These are phyloP conservation scores for Podospora tetraspora DNA, from an alignment of 495 filamentous ascomycete genomes.

Conservation along the genomic window DNA sequence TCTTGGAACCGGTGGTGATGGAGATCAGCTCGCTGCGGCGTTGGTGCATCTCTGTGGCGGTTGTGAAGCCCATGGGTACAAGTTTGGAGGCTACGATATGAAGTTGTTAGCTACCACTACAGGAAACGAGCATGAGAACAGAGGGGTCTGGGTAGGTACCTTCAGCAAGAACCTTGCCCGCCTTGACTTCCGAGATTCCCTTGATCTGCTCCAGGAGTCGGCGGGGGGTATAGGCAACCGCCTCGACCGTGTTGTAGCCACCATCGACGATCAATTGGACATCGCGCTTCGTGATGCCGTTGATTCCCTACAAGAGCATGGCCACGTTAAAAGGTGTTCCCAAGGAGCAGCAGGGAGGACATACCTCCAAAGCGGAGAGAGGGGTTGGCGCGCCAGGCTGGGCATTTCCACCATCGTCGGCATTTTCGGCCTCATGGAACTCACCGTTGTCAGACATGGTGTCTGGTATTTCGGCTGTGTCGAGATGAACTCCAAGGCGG, in stretches of 20 bases:
- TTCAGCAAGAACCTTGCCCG: constrained; percentile 86
- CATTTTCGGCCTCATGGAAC: constrained; percentile 37
- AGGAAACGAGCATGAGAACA: not conserved
- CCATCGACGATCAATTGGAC: constrained; percentile 89
- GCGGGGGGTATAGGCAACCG: constrained; percentile 89
- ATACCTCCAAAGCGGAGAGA: constrained; percentile 81
- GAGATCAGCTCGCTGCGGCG: constrained; percentile 94
- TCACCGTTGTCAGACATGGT: constrained; percentile 35
- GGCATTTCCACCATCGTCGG: constrained; percentile 48
- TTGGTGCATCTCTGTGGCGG: constrained; percentile 98
- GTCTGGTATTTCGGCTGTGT: not conserved
- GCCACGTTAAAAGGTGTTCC: not conserved
- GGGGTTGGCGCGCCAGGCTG: constrained; percentile 94
- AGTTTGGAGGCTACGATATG: constrained; percentile 70
- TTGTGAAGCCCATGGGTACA: constrained; percentile 98
- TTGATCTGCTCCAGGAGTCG: constrained; percentile 88
- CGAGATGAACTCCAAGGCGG: not conserved
- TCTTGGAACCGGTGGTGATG: constrained; percentile 94
- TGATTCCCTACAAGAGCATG: constrained; percentile 54
- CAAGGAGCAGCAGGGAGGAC: constrained; percentile 2
- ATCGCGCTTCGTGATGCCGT: constrained; percentile 85
- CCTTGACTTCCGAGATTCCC: constrained; percentile 95
- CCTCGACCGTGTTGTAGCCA: constrained; percentile 90
- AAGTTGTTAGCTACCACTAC: constrained; percentile 12
- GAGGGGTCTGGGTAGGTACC: constrained; percentile 44